Base-by-base conservation (phyloP, 2,329 filamentous ascomycete genomes). In the Epichloe scottii region DNA sequence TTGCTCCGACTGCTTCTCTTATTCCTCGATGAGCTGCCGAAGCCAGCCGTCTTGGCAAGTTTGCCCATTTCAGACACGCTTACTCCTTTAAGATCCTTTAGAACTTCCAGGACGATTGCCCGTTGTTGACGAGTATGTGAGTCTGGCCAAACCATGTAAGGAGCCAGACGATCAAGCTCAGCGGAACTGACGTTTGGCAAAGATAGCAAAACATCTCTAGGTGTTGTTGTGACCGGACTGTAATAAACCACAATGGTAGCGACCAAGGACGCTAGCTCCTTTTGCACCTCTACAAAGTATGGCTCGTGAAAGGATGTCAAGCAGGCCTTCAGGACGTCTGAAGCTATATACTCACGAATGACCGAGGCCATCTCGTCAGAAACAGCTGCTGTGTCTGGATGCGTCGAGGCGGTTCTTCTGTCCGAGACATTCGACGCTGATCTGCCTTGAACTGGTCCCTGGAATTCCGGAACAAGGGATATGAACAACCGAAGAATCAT, bases 231-330 rank as follows among this genome's bases (percentile, higher is more conserved):
- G 34, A 79, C 67, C 0, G 79, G 72, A 12, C 81, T 79, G 63
- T 95, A 95, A 54, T 86, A 78, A 8, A 85, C 77, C 59, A 95
- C 75, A 54, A 97, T 93, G 4, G 84, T 79, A 0, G 90, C 90
- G 55, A 98, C 95, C 38, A 97, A 75, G 21, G 83, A 79, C 0
- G 89, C 91, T 21, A 98, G 76, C 48, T 98, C 90, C 63, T 90
- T 91, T 62, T 98, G 93, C 55, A 94, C 80, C 58, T 98, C 93
- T 35, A 96, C 90, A 67, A 97, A 98, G 67, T 97, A 96, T 0
- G 89, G 84, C 58, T 98, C 93, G 68, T 97, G 87, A 48, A 98
- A 81, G 2, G 87, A 94, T 2, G 84, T 87, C 63, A 96, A 87
- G 61, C 87, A 91, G 0, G 89, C 89, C 70, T 90, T 88, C 47